Percentiles rank a stretch among this genome's conserved stretches.
Evolutionary conservation across 2,329 filamentous ascomycete genomes (phyloP).

Genomic region (Botrytis aclada): DNA sequence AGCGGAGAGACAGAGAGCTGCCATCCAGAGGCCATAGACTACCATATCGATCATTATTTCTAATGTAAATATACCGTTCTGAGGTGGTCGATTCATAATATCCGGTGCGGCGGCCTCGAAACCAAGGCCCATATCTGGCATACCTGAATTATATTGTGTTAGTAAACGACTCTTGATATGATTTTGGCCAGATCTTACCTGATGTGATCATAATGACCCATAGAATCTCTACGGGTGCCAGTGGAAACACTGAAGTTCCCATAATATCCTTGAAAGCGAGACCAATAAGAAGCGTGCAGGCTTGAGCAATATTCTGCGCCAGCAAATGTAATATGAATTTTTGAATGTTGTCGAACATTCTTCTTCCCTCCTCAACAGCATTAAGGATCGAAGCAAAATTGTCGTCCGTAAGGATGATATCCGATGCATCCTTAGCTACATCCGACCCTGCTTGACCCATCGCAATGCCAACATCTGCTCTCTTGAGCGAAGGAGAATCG

Average conservation of each 20-base stretch:
- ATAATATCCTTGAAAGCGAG: slow-evolving; percentile 73
- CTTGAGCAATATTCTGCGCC: slow-evolving; percentile 77
- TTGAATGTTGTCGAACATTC: slow-evolving; percentile 75
- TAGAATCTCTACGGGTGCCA: slow-evolving; percentile 81
- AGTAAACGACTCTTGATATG: not conserved
- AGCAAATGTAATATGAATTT: slow-evolving; percentile 64
- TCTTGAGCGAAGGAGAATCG: slow-evolving; percentile 53
- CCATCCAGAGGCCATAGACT: slow-evolving; percentile 77
- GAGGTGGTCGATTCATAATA: slow-evolving; percentile 75
- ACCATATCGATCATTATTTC: slow-evolving; percentile 78
- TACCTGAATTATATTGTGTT: slow-evolving; percentile 34
- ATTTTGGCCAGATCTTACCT: slow-evolving; percentile 40
- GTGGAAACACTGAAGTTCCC: slow-evolving; percentile 76
- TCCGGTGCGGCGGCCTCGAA: slow-evolving; percentile 73
- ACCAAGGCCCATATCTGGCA: slow-evolving; percentile 85
- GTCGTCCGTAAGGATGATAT: slow-evolving; percentile 68
- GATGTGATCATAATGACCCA: slow-evolving; percentile 96
- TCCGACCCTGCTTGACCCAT: slow-evolving; percentile 60
- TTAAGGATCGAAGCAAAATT: slow-evolving; percentile 69
- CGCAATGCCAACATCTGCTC: slow-evolving; percentile 63
- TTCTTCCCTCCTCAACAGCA: slow-evolving; percentile 67
- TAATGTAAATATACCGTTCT: slow-evolving; percentile 72
- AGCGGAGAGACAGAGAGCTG: slow-evolving; percentile 60
- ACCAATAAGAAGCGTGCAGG: slow-evolving; percentile 75
- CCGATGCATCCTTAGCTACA: slow-evolving; percentile 59